phyloP scores from a whole-genome alignment of 2,329 filamentous ascomycete species.

The Neobulgaria alba region DNA sequence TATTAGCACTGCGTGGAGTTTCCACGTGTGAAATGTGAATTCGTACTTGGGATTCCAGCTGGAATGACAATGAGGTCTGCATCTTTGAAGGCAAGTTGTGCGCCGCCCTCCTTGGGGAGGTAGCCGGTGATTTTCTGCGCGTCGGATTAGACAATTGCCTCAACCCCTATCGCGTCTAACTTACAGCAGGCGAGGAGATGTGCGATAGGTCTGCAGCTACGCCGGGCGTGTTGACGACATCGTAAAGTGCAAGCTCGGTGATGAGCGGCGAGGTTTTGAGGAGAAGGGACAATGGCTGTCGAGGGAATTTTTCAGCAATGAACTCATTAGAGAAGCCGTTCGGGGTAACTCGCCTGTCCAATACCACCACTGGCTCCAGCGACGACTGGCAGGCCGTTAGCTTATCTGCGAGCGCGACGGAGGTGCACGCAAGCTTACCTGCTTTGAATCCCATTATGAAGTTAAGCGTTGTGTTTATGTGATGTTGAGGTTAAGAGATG shows the following conservation, averaged over 20 bases:
- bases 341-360: slow-evolving; percentile 64
- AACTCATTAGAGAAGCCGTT: slow-evolving; percentile 2
- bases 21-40: slow-evolving; percentile 16
- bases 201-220: slow-evolving; percentile 94
- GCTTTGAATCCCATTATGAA: slow-evolving; percentile 49
- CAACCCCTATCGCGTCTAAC: slow-evolving; percentile 31
- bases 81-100: slow-evolving; percentile 82
- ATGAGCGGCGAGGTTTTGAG: slow-evolving; percentile 84
- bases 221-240: slow-evolving; percentile 98
- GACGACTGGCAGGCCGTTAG: slow-evolving; percentile 47
- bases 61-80: slow-evolving; percentile 96
- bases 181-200: slow-evolving; percentile 81
- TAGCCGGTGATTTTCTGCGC: slow-evolving; percentile 75
- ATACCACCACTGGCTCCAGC: slow-evolving; percentile 97
- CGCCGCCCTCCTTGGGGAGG: slow-evolving; percentile 76
- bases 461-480: slow-evolving; percentile 13
- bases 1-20: slow-evolving; percentile 4
- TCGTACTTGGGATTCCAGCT: slow-evolving; percentile 89
- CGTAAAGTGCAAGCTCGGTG: slow-evolving; percentile 91
- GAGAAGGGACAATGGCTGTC: slow-evolving; percentile 87
- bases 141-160: slow-evolving; percentile 30
- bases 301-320: slow-evolving; percentile 12
- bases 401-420: not conserved
- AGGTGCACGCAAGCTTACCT: slow-evolving; percentile 35
- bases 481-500: slow-evolving; percentile 12